Evolutionary conservation across 164 flowering plant species (phyloP), one percentile per base, ranked within the genome.

Genomic region (Amborella trichopoda): DNA sequence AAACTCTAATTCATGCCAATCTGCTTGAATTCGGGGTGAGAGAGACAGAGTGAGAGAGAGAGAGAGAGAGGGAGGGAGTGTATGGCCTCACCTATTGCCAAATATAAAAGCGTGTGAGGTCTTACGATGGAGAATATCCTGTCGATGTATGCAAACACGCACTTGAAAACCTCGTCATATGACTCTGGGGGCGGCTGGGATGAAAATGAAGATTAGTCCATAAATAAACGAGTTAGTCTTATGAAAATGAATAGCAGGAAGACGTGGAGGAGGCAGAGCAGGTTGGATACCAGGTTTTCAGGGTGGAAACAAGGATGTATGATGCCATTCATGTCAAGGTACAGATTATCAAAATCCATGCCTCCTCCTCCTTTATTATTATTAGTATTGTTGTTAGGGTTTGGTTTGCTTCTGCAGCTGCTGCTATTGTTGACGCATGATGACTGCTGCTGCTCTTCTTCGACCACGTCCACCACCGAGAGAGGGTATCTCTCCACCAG

Each of bases 231-330:
- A n/a, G n/a, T n/a, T n/a, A n/a, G n/a, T n/a, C n/a, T n/a, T n/a
- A n/a, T n/a, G n/a, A n/a, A n/a, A n/a, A n/a, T n/a, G n/a, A n/a
- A n/a, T n/a, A n/a, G n/a, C n/a, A n/a, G n/a, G n/a, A n/a, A n/a
- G n/a, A n/a, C n/a, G n/a, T n/a, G n/a, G n/a, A n/a, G n/a, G n/a
- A n/a, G n/a, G n/a, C n/a, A 34, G 21, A 20, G 8, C 13, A 11
- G 18, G 25, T 24, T 27, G 11, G 8, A 24, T 56, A 73, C 78
- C 59, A 37, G 27, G 49, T 43, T 67, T 24, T 69, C 72, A 0
- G 79, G 79, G 38, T 77, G 83, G 53, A 73, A 71, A 40, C 83
- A 77, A 12, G 83, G 83, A 28, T 77, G 79, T 30, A 76, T 65
- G 32, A 76, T 73, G 11, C 76, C 78, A 24, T 74, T n/a, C n/a